Evolutionary conservation across 805 yeast genomes (phyloP), one percentile per base, ranked within the genome.

Genomic region (Suhomyces canberraensis): DNA sequence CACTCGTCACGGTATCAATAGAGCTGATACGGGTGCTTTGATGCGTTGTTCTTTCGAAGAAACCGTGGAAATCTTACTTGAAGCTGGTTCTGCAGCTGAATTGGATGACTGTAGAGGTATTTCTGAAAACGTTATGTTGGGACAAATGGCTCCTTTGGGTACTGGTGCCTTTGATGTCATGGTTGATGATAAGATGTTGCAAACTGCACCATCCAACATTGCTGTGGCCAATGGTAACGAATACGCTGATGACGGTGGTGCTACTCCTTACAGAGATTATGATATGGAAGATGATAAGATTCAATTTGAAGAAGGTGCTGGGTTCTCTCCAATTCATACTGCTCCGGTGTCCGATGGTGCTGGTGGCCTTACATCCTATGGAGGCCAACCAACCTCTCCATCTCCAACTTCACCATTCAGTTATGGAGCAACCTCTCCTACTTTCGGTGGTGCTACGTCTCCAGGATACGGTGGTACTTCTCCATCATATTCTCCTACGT

Each of bases 31-130:
- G 20, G 99, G 99, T 67, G 98, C 98, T 2, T 75, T 93, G 58
- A 93, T 93, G 99, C 81, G 99, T 67, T 93, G 97, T 72, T 91
- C 98, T 29, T 93, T 93, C 71, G 99, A 93, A 69, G 99, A 93
- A 65, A 93, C 99, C 6, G 99, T 93, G 28, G 99, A 93, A 68
- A 93, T 93, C 55, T 69, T 93, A 60, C 78, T 93, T 52, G 98
- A 93, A 57, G 99, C 99, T 14, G 98, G 96, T 61, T 95, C 98
- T 4, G 79, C 95, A 29, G 98, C 98, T 14, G 99, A 93, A 59
- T 71, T 93, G 39, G 99, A 93, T 67, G 97, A 93, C 50, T 93
- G 99, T 66, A 86, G 89, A 49, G 99, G 99, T 74, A 95, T 93
- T 43, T 93, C 98, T 25, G 97, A 93, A 63, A 93, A 93, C 59